phyloP scores from a whole-genome alignment of 306 rosid genomes.

The Carpinus viminea region DNA sequence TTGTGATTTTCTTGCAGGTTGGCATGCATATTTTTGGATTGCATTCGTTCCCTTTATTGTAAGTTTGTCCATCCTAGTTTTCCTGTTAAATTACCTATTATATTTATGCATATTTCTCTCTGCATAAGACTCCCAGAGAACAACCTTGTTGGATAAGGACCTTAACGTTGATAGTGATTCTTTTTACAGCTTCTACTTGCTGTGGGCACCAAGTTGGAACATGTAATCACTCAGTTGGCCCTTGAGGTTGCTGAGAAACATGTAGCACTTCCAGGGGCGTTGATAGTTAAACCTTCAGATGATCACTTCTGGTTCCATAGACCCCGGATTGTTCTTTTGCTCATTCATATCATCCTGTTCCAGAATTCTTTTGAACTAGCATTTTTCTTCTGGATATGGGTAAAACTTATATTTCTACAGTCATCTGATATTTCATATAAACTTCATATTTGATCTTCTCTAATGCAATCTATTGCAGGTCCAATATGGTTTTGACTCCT shows the following conservation, averaged over 20 bases:
- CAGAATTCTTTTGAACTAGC: constrained; percentile 42
- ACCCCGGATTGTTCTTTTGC: constrained; percentile 33
- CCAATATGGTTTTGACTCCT: constrained; percentile 37
- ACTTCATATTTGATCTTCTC: not conserved
- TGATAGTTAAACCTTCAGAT: constrained; percentile 39
- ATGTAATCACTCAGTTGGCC: constrained; percentile 36
- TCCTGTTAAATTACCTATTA: not conserved
- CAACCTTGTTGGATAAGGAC: not conserved
- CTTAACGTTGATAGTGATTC: not conserved
- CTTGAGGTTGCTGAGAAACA: constrained; percentile 42
- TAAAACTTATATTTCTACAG: not conserved
- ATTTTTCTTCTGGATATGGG: constrained; percentile 41
- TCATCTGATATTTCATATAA: not conserved
- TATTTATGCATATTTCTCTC: not conserved
- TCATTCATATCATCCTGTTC: constrained; percentile 36
- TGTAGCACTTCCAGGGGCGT: constrained; percentile 34
- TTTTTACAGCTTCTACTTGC: constrained; percentile 35
- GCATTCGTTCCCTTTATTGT: constrained; percentile 35
- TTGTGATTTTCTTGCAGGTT: constrained; percentile 25
- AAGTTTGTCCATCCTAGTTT: constrained; percentile 13
- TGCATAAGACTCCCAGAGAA: not conserved
- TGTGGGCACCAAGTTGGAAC: constrained; percentile 42
- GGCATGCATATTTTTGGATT: constrained; percentile 40
- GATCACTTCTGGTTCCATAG: constrained; percentile 36
- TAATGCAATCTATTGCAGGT: constrained; percentile 20